phyloP scores from a whole-genome alignment of 2,329 filamentous ascomycete species.

The Pyrenochaeta sp. region DNA sequence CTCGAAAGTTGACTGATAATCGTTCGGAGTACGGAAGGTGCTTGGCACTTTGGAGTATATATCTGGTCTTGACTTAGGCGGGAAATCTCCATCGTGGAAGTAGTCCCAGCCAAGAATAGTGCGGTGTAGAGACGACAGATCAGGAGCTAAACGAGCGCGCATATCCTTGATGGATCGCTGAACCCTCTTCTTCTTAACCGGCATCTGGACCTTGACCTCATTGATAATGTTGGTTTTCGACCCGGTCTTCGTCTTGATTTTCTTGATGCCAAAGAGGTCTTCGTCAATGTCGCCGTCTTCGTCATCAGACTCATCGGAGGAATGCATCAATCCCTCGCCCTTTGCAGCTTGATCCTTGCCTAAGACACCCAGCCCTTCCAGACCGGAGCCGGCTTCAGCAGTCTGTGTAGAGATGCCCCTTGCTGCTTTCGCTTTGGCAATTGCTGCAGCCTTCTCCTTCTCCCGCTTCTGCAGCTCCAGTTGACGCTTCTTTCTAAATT shows the following conservation, averaged over 20 bases:
- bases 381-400: constrained; percentile 79
- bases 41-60: constrained; percentile 80
- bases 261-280: constrained; percentile 69
- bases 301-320: constrained; percentile 73
- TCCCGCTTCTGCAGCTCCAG: constrained; percentile 78
- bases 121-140: constrained; percentile 84
- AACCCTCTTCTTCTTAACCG: constrained; percentile 84
- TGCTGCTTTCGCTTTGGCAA: constrained; percentile 72
- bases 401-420: constrained; percentile 62
- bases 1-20: constrained; percentile 90
- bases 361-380: constrained; percentile 74
- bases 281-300: constrained; percentile 66
- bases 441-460: constrained; percentile 74
- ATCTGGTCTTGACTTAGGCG: constrained; percentile 74
- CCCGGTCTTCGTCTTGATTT: constrained; percentile 55
- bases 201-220: constrained; percentile 61
- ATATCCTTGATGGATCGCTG: constrained; percentile 89
- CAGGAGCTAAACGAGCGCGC: constrained; percentile 88
- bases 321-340: constrained; percentile 90
- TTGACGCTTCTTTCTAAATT: constrained; percentile 77
- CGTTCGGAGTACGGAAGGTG: constrained; percentile 75
- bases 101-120: constrained; percentile 94
- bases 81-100: constrained; percentile 87
- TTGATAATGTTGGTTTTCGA: constrained; percentile 49
- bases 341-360: constrained; percentile 80